Percentiles rank a stretch among this genome's conserved stretches.
Evolutionary conservation across 306 rosid genomes (phyloP).

Genomic region (Quercus variabilis): DNA sequence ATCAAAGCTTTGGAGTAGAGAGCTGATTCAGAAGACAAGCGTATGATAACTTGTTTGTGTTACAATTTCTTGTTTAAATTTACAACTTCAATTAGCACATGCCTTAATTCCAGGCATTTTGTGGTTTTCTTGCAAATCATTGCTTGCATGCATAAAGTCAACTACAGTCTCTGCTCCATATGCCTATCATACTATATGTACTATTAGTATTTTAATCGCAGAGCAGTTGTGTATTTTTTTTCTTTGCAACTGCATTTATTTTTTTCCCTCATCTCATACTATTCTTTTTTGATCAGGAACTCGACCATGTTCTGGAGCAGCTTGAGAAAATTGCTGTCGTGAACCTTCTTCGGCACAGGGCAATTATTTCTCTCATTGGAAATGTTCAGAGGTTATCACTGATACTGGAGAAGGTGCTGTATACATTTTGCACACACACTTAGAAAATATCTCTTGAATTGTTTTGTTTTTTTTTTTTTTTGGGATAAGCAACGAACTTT

Average conservation of each 20-base stretch:
- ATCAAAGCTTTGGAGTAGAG: conserved; percentile 91
- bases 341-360: conserved; percentile 77
- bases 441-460: not conserved
- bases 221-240: not conserved
- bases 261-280: conserved; percentile 14
- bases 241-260: not conserved
- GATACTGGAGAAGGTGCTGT: conserved; percentile 81
- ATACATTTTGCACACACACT: conserved; percentile 6
- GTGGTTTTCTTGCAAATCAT: not conserved
- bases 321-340: conserved; percentile 90
- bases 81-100: not conserved
- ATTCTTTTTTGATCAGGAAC: conserved; percentile 61
- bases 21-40: conserved; percentile 77
- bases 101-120: not conserved
- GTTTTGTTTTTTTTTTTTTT: too few relatives aligned
- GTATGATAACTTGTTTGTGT: conserved; percentile 23
- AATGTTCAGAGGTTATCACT: conserved; percentile 87
- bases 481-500: too few relatives aligned
- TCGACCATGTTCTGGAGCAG: conserved; percentile 85
- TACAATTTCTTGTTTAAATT: not conserved
- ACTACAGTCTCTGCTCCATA: conserved; percentile 1
- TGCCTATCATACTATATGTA: not conserved
- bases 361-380: conserved; percentile 95
- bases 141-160: not conserved
- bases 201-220: conserved; percentile 4